phyloP scores from a whole-genome alignment of 148 eudicot genomes.

The Cornus kousa region DNA sequence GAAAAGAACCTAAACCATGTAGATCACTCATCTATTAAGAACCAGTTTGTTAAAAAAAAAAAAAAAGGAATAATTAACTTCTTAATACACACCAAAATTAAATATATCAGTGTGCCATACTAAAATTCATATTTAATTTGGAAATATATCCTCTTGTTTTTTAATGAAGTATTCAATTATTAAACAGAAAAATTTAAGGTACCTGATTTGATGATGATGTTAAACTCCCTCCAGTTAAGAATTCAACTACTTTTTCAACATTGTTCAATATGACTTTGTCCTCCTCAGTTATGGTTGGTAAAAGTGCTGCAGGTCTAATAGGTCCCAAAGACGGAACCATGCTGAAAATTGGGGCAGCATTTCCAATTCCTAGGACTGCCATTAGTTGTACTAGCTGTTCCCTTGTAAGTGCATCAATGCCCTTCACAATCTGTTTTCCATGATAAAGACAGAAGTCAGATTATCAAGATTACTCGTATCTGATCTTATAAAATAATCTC shows the following conservation, averaged over 20 bases:
- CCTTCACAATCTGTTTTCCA: conserved; percentile 80
- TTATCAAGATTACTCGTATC: neutral
- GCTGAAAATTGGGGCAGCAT: conserved; percentile 55
- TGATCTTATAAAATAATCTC: neutral
- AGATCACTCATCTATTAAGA: neutral
- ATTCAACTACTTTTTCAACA: conserved; percentile 74
- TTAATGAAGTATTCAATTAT: neutral
- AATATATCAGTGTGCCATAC: neutral
- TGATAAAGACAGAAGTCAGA: conserved; percentile 9
- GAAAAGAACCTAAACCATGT: neutral
- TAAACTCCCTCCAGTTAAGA: conserved; percentile 77
- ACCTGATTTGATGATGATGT: conserved; percentile 64
- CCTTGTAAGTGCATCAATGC: conserved; percentile 91
- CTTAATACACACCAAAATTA: neutral
- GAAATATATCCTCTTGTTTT: neutral
- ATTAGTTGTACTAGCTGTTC: conserved; percentile 75
- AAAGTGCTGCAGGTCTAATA: conserved; percentile 57
- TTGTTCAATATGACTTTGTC: conserved; percentile 83
- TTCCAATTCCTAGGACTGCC: conserved; percentile 65
- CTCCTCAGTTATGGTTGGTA: conserved; percentile 81
- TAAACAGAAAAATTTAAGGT: conserved; percentile 11
- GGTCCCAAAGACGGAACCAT: conserved; percentile 78
- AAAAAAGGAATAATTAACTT: neutral
- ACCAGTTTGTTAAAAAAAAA: neutral
- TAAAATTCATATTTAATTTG: neutral